phyloP scores from a whole-genome alignment of 176 grass and related monocot genomes.

The Oryza glumipatula region DNA sequence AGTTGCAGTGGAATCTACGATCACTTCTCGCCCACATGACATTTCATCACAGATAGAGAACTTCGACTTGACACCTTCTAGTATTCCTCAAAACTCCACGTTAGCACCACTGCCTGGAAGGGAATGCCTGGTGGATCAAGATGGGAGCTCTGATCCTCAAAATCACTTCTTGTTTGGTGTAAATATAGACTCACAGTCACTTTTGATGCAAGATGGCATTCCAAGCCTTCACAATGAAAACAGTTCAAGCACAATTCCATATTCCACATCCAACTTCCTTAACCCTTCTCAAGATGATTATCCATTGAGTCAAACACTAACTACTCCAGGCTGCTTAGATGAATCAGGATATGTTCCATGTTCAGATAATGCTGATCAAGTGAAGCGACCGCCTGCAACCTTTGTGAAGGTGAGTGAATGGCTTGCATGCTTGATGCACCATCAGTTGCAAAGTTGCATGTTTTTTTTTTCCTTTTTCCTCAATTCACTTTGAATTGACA shows the following conservation, averaged over 20 bases:
- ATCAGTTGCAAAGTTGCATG: slow-evolving; percentile 9
- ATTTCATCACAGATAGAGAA: slow-evolving; percentile 51
- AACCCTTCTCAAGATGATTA: slow-evolving; percentile 70
- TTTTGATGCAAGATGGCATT: slow-evolving; percentile 75
- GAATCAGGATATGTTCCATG: slow-evolving; percentile 54
- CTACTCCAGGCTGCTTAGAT: slow-evolving; percentile 60
- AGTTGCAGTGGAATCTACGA: slow-evolving; percentile 64
- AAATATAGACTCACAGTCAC: slow-evolving; percentile 81
- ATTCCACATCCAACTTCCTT: slow-evolving; percentile 68
- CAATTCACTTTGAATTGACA: slow-evolving; percentile 30
- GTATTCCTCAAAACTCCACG: slow-evolving; percentile 48
- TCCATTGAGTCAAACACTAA: slow-evolving; percentile 66
- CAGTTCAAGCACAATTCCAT: slow-evolving; percentile 54
- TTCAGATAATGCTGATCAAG: slow-evolving; percentile 57
- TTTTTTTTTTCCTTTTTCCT: background rate
- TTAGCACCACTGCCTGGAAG: slow-evolving; percentile 74
- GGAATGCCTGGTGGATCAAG: slow-evolving; percentile 66
- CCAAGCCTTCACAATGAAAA: slow-evolving; percentile 51
- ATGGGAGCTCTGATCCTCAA: slow-evolving; percentile 60
- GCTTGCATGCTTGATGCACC: background rate
- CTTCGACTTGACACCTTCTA: slow-evolving; percentile 50
- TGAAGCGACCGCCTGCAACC: slow-evolving; percentile 57
- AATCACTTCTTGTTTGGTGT: slow-evolving; percentile 78
- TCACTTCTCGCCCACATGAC: slow-evolving; percentile 43
- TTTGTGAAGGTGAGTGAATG: slow-evolving; percentile 79